These are phyloP conservation scores for Fusarium mexicanum DNA, from an alignment of 2,329 filamentous ascomycete species.

Conservation along the genomic window DNA sequence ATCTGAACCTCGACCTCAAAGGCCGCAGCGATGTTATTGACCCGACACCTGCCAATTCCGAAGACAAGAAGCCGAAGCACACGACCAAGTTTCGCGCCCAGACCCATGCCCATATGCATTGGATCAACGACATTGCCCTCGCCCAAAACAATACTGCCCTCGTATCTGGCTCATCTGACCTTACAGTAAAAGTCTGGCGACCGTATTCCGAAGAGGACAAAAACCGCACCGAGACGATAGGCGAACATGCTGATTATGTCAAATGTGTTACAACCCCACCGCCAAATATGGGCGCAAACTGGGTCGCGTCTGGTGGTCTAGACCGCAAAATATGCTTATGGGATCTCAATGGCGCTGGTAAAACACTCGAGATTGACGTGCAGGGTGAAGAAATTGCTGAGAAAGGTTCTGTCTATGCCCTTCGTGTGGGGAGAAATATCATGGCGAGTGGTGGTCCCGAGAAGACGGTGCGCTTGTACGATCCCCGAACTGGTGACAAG, in stretches of 20 bases:
- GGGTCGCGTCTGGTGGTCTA: slow-evolving; percentile 93
- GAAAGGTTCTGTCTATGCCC: slow-evolving; percentile 94
- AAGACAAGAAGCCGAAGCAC: slow-evolving; percentile 50
- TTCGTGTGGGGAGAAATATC: slow-evolving; percentile 81
- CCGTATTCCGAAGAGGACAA: slow-evolving; percentile 71
- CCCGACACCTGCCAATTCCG: slow-evolving; percentile 43
- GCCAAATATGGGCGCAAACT: slow-evolving; percentile 70
- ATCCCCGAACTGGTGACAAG: slow-evolving; percentile 85
- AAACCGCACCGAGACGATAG: slow-evolving; percentile 72
- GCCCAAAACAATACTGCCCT: slow-evolving; percentile 81
- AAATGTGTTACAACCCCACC: slow-evolving; percentile 87
- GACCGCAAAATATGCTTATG: slow-evolving; percentile 93
- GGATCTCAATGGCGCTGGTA: slow-evolving; percentile 89
- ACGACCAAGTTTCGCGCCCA: slow-evolving; percentile 69
- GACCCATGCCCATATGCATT: slow-evolving; percentile 85
- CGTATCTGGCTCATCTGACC: slow-evolving; percentile 91
- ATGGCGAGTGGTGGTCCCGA: slow-evolving; percentile 94
- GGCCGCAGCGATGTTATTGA: slow-evolving; percentile 40
- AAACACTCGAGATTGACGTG: slow-evolving; percentile 87
- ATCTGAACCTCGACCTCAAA: slow-evolving; percentile 77
- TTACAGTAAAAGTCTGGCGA: slow-evolving; percentile 92
- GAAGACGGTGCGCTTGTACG: slow-evolving; percentile 91
- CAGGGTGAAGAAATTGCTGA: slow-evolving; percentile 83
- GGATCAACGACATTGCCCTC: slow-evolving; percentile 92
- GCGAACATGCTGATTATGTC: slow-evolving; percentile 94